These are phyloP conservation scores for Drosera spatulata DNA, from an alignment of 179 eudicot species.

Conservation along the genomic window DNA sequence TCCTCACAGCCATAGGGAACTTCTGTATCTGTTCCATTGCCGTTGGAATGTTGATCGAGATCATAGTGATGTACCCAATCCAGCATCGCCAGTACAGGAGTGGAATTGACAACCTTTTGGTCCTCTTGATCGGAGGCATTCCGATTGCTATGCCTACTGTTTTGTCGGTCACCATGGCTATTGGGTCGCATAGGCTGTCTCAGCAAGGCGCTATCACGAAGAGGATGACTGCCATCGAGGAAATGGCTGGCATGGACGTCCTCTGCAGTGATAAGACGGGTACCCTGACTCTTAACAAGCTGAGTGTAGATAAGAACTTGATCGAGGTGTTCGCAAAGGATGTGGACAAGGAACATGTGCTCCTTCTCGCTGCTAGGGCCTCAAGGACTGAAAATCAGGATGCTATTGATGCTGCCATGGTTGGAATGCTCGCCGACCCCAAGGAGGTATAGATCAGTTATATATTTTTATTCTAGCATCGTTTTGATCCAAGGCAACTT, in stretches of 20 bases:
- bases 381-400: conserved; percentile 78
- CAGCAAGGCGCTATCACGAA: conserved; percentile 79
- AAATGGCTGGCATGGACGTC: conserved; percentile 82
- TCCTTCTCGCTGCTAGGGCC: conserved; percentile 75
- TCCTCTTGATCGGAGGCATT: conserved; percentile 68
- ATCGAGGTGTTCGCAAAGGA: conserved; percentile 31
- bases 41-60: conserved; percentile 57
- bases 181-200: conserved; percentile 69
- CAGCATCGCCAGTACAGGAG: conserved; percentile 51
- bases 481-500: too few relatives aligned
- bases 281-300: conserved; percentile 56
- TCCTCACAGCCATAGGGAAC: conserved; percentile 62
- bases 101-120: conserved; percentile 72
- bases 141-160: conserved; percentile 86
- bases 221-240: conserved; percentile 80
- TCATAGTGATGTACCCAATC: conserved; percentile 52
- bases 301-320: conserved; percentile 52
- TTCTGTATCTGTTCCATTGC: conserved; percentile 74
- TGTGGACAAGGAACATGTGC: conserved; percentile 53
- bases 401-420: conserved; percentile 71
- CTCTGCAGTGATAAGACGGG: conserved; percentile 76
- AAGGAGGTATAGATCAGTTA: conserved; percentile 39
- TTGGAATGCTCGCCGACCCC: conserved; percentile 76
- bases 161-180: conserved; percentile 62
- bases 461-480: too few relatives aligned